Base-by-base conservation (phyloP, 2,329 filamentous ascomycete species). In the Penicillium sclerotigenum region DNA sequence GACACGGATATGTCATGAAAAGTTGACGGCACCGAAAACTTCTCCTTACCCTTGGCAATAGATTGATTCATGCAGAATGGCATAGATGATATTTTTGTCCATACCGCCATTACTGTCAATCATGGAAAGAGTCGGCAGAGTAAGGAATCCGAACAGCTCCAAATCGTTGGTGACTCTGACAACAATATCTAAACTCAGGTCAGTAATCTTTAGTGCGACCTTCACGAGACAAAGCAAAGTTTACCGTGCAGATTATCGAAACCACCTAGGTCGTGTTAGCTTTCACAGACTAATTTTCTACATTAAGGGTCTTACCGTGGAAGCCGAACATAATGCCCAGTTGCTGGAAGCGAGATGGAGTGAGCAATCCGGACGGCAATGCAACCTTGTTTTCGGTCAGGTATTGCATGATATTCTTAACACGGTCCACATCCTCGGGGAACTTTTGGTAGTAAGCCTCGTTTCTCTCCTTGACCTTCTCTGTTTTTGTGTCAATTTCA, bases 31-130 rank as follows among this genome's bases (percentile, higher is more conserved):
- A 16, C 9, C 10, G 41, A 29, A 24, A 26, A 13, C 7, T 16
- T 20, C 10, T 24, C 18, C 54, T 59, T 79, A 83, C 58, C 84
- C 83, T 72, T 89, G 84, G 71, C 88, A 93, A 78, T 97, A 97
- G 64, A 92, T 87, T 8, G 89, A 81, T 73, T 97, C 93, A 70
- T 97, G 93, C 3, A 97, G 77, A 37, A 97, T 79, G 24, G 89
- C 88, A 70, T 97, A 97, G 58, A 97, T 84, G 54, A 93, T 85
- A 63, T 86, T 85, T 38, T 84, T 82, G 67, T 97, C 91, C 67
- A 91, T 91, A 2, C 81, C 79, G 2, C 86, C 81, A 49, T 83
- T 82, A 20, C 79, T 74, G 70, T 96, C 91, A 24, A 96, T 77
- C 0, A 81, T 78, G 4, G 83, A 77, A 4, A 96, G 80, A 0